phyloP scores from a whole-genome alignment of 2,329 filamentous ascomycete species.

The Cordyceps farinosa region DNA sequence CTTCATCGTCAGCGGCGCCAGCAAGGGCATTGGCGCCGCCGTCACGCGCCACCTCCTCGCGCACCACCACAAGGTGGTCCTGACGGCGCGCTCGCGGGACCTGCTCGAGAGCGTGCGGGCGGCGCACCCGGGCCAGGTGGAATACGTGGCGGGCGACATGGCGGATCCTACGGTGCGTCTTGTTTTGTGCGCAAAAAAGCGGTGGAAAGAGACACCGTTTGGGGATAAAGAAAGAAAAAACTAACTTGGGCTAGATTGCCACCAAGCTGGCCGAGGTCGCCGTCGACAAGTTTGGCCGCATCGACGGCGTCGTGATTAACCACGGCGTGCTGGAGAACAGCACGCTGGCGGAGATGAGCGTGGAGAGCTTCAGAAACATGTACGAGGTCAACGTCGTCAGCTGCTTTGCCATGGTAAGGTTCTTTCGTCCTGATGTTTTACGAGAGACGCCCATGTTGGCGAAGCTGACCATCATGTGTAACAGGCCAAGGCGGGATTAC shows the following conservation, averaged over 20 bases:
- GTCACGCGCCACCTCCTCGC: conserved; percentile 50
- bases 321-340: conserved; percentile 80
- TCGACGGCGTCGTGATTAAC: conserved; percentile 85
- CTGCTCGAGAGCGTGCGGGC: conserved; percentile 49
- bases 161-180: conserved; percentile 46
- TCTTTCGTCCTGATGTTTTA: too few species aligned
- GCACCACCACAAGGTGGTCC: conserved; percentile 54
- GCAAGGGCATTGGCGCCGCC: conserved; percentile 59
- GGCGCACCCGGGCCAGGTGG: conserved; percentile 51
- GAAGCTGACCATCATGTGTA: background rate
- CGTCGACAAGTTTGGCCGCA: conserved; percentile 60
- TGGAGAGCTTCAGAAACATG: conserved; percentile 68
- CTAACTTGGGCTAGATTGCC: conserved; percentile 36
- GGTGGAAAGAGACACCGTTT: too few species aligned
- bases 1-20: conserved; percentile 66
- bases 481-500: conserved; percentile 68
- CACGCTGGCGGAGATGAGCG: conserved; percentile 62
- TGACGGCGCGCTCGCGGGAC: conserved; percentile 52
- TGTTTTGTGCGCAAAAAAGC: background rate
- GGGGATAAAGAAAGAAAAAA: too few species aligned
- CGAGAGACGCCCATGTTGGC: background rate
- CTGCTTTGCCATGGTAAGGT: conserved; percentile 67
- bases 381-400: conserved; percentile 91
- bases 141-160: conserved; percentile 54
- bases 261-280: conserved; percentile 63